Evolutionary conservation across 2,329 filamentous ascomycete genomes (phyloP), one percentile per base, ranked within the genome.

Genomic region (Pleoardoris graminearum): DNA sequence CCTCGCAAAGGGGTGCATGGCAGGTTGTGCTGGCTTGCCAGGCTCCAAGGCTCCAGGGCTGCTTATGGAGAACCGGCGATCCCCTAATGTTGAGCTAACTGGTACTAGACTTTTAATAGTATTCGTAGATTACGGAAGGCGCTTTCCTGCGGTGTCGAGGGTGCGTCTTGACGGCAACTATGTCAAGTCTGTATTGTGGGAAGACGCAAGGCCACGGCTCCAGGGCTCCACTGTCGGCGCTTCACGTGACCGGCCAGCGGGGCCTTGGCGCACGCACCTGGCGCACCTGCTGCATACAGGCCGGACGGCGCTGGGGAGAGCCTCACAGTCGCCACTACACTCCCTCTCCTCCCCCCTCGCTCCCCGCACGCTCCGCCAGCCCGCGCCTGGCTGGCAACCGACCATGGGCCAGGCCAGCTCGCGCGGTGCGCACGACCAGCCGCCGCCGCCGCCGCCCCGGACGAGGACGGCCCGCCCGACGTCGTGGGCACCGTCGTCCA

Each of bases 351-450:
- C 19, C 41, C 43, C 37, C 30, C 17, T 37, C 25, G 8, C 6
- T 57, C 56, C 51, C 53, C 54, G 44, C 51, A 42, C 51, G 52
- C 27, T 56, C 63, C 57, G 55, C 57, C 58, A 54, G 60, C 64
- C 59, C 52, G 49, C 55, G 51, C 58, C 63, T 59, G 63, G 59
- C 58, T 56, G 63, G 57, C 66, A 61, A 60, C 60, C 49, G 51
- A 63, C 51, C 46, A 75, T 75, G 73, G 73, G 73, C 53, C 72
- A 73, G 65, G 66, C 68, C 58, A 68, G 62, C 58, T 75, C 73
- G 19, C 62, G 65, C 59, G 64, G 61, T 55, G 53, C 59, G 54
- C 39, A 62, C 29, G 61, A 63, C 38, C 33, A 12, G 41, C 27
- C 41, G 27, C 39, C 23, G n/a, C 38, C 38, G 22, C 55, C 60